phyloP scores from a whole-genome alignment of 148 eudicot species.

The Oxyria digyna region DNA sequence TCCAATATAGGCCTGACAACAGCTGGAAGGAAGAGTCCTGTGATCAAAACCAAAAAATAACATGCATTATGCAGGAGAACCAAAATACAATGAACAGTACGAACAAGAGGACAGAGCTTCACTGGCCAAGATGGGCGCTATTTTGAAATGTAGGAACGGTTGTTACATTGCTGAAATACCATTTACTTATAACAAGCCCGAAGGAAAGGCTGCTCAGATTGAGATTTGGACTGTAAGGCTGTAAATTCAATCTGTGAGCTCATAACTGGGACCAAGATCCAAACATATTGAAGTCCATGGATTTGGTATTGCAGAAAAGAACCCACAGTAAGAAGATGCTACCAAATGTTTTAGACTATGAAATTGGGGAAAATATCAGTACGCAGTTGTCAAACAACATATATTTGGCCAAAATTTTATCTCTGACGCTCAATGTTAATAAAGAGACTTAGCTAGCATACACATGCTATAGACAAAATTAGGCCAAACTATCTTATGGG shows the following conservation, averaged over 20 bases:
- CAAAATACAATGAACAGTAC: background rate
- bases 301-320: background rate
- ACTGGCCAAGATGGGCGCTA: background rate
- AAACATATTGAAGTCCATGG: background rate
- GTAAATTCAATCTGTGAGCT: background rate
- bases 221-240: background rate
- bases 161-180: background rate
- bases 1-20: slow-evolving; percentile 97
- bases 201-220: background rate
- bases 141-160: background rate
- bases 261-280: background rate
- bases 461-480: background rate
- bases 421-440: background rate
- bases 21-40: slow-evolving; percentile 97
- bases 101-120: background rate
- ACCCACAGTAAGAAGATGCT: background rate
- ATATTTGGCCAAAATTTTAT: background rate
- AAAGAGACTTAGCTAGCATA: background rate
- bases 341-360: background rate
- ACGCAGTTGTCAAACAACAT: too few species aligned
- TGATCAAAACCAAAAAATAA: slow-evolving; percentile 2
- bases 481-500: background rate
- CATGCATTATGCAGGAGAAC: background rate
- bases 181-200: background rate
- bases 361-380: too few species aligned